Percentiles rank a stretch among this genome's conserved stretches.
These are phyloP conservation scores for Fusarium coicis DNA, from an alignment of 2,329 filamentous ascomycete species.

Conservation along the genomic window DNA sequence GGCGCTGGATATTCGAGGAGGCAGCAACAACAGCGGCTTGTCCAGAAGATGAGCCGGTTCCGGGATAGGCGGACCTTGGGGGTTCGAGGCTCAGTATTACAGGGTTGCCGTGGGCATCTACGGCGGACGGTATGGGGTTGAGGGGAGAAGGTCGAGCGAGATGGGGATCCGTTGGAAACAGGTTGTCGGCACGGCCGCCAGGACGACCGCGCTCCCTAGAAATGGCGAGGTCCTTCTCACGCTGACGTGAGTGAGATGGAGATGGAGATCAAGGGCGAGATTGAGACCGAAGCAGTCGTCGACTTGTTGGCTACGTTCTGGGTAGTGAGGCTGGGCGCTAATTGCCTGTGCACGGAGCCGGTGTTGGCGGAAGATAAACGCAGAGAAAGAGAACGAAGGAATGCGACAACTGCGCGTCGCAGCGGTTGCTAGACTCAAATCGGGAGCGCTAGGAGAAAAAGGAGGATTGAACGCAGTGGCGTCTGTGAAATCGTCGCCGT, in stretches of 20 bases:
- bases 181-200: conserved; percentile 56
- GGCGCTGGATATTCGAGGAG: conserved; percentile 34
- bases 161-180: conserved; percentile 62
- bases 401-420: conserved; percentile 24
- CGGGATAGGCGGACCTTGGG: conserved; percentile 48
- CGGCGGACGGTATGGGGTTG: conserved; percentile 42
- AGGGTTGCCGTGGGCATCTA: conserved; percentile 45
- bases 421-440: conserved; percentile 24
- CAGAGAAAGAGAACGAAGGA: conserved; percentile 30
- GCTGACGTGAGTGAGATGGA: conserved; percentile 36
- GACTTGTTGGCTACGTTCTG: conserved; percentile 16
- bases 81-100: conserved; percentile 45
- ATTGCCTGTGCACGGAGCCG: conserved; percentile 26
- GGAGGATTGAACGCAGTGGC: background rate
- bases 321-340: conserved; percentile 18
- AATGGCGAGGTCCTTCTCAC: conserved; percentile 44
- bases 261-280: background rate
- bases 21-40: conserved; percentile 32
- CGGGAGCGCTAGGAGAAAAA: conserved; percentile 3
- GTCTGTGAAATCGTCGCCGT: background rate
- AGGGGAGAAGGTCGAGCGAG: conserved; percentile 46
- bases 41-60: conserved; percentile 27
- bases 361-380: conserved; percentile 28
- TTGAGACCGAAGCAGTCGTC: conserved; percentile 3
- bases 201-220: conserved; percentile 55